Conservation (phyloP, 1,139 yeast genomes). For the Suhomyces taliae region DNA sequence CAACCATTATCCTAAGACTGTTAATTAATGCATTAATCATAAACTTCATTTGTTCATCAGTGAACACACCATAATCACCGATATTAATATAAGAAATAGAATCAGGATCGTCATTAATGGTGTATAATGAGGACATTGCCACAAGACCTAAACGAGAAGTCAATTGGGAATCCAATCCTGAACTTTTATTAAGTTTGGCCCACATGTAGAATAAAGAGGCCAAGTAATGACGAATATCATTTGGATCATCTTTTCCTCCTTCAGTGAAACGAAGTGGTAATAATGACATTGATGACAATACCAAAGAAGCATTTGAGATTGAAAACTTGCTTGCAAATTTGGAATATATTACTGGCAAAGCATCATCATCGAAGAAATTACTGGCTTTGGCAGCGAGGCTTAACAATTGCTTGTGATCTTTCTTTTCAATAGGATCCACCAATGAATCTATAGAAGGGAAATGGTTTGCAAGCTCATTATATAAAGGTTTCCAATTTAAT, state of each 20-base stretch:
- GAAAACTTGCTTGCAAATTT: constrained; percentile 51
- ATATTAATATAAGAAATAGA: constrained; percentile 16
- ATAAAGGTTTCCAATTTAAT: constrained; percentile 56
- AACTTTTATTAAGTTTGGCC: constrained; percentile 58
- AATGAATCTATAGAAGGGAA: constrained; percentile 34
- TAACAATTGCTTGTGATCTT: constrained; percentile 44
- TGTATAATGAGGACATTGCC: constrained; percentile 49
- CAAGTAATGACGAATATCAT: constrained; percentile 54
- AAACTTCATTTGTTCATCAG: constrained; percentile 57
- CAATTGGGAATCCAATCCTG: constrained; percentile 65
- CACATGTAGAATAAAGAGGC: constrained; percentile 75
- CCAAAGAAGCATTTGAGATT: constrained; percentile 56
- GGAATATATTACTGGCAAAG: constrained; percentile 38
- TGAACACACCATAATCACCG: constrained; percentile 58
- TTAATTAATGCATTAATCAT: constrained; percentile 58
- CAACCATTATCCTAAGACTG: constrained; percentile 48
- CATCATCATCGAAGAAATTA: constrained; percentile 40
- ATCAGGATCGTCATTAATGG: constrained; percentile 26
- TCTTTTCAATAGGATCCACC: constrained; percentile 36
- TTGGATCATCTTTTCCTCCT: constrained; percentile 23
- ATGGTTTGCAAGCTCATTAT: constrained; percentile 35
- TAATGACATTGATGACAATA: constrained; percentile 57
- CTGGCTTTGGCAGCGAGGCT: constrained; percentile 51
- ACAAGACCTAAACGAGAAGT: constrained; percentile 67
- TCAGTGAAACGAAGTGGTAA: constrained; percentile 44